These are phyloP conservation scores for Sequoia sempervirens DNA, from an alignment of 75 land plant species.

Conservation along the genomic window DNA sequence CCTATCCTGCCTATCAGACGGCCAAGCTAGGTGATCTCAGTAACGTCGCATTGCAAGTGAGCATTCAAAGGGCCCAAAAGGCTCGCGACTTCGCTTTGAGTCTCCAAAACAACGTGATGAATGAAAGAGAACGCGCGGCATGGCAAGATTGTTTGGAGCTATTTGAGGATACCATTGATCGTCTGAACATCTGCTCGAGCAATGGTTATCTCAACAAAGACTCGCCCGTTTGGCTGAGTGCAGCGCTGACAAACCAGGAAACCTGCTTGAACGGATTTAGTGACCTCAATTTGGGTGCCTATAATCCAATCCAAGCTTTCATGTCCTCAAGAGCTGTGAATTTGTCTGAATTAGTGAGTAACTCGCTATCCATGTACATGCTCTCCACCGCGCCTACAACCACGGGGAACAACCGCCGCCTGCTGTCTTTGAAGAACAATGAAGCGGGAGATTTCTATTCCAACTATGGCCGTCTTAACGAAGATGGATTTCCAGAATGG, in stretches of 20 bases:
- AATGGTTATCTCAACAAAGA: not conserved
- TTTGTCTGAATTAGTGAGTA: not conserved
- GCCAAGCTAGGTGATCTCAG: not conserved
- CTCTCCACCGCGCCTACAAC: not conserved
- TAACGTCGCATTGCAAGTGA: not conserved
- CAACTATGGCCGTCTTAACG: not conserved
- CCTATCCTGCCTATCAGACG: not conserved
- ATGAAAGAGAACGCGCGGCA: not conserved
- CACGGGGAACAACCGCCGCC: not conserved
- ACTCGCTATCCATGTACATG: not conserved
- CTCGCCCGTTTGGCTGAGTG: not conserved
- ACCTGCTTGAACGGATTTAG: not conserved
- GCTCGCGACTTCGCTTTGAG: not conserved
- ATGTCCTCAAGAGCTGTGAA: not conserved
- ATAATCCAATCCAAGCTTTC: not conserved
- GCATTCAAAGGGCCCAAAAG: not conserved
- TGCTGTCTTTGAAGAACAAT: not conserved
- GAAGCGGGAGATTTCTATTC: not conserved
- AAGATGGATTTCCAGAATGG: slow-evolving; percentile 20
- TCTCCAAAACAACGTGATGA: not conserved
- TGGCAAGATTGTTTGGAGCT: not conserved
- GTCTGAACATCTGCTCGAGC: slow-evolving; percentile 1
- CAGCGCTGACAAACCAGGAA: not conserved
- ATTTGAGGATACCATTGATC: not conserved
- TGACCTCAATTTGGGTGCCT: not conserved